Conservation (phyloP, 257 asterid species). For the Solanum boliviense region DNA sequence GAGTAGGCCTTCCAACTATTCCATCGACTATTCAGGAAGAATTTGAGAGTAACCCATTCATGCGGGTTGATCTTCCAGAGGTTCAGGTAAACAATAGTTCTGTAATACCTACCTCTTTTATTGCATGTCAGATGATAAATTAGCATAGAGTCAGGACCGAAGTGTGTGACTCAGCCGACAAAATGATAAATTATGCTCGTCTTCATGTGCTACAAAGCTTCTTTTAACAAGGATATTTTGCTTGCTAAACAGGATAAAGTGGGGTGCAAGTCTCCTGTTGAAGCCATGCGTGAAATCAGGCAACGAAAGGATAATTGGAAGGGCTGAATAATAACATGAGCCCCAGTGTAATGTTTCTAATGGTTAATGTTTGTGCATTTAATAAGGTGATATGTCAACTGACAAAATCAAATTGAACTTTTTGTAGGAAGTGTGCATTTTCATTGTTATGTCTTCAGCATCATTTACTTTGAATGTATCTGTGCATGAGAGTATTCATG, state of each 20-base stretch:
- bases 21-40: constrained; percentile 90
- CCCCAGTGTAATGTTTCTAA: not conserved
- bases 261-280: constrained; percentile 68
- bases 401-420: not conserved
- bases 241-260: constrained; percentile 46
- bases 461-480: not conserved
- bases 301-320: constrained; percentile 67
- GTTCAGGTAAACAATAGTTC: constrained; percentile 51
- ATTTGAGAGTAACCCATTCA: constrained; percentile 80
- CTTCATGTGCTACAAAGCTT: not conserved
- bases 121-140: not conserved
- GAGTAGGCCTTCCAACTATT: constrained; percentile 57
- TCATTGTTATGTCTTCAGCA: not conserved
- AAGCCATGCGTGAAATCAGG: constrained; percentile 63
- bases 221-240: not conserved
- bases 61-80: constrained; percentile 81
- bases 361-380: not conserved
- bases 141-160: not conserved
- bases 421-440: not conserved
- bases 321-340: not conserved
- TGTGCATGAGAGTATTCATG: not conserved
- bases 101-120: not conserved
- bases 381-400: not conserved
- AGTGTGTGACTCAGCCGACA: not conserved
- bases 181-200: not conserved